Conservation (phyloP, 1,284 basidiomycete species). For the Somion occarium region DNA sequence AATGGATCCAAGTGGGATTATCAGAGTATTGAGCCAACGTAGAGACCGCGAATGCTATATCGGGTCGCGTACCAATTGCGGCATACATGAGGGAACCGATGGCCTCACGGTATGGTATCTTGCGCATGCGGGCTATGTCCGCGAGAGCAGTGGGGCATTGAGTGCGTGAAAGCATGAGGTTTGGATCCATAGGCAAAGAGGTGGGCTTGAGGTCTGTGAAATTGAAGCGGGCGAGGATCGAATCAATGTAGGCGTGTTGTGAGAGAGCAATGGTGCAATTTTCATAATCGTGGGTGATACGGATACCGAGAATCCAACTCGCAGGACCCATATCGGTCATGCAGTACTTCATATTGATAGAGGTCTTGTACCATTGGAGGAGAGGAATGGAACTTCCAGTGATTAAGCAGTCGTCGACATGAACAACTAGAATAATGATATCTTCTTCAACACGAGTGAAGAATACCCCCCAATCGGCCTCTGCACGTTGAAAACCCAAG, state of each 20-base stretch:
- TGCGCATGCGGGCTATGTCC: neutral
- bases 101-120: slow-evolving; percentile 29
- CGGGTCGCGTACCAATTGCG: slow-evolving; percentile 32
- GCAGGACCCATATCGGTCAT: neutral
- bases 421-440: neutral
- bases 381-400: neutral
- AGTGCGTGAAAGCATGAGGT: neutral
- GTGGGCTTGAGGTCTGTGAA: no score
- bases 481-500: no score
- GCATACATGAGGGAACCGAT: slow-evolving; percentile 30
- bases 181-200: neutral
- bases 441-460: no score
- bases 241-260: neutral
- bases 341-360: neutral
- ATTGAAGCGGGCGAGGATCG: neutral
- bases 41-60: slow-evolving; percentile 33
- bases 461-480: no score
- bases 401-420: neutral
- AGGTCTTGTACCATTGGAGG: neutral
- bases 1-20: slow-evolving; percentile 25
- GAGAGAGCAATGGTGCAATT: neutral
- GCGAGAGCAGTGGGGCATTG: neutral
- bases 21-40: slow-evolving; percentile 30
- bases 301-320: neutral
- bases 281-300: neutral